These are phyloP conservation scores for Wallacemonas sp. DNA, from an alignment of 208 protist genomes.

Conservation along the genomic window DNA sequence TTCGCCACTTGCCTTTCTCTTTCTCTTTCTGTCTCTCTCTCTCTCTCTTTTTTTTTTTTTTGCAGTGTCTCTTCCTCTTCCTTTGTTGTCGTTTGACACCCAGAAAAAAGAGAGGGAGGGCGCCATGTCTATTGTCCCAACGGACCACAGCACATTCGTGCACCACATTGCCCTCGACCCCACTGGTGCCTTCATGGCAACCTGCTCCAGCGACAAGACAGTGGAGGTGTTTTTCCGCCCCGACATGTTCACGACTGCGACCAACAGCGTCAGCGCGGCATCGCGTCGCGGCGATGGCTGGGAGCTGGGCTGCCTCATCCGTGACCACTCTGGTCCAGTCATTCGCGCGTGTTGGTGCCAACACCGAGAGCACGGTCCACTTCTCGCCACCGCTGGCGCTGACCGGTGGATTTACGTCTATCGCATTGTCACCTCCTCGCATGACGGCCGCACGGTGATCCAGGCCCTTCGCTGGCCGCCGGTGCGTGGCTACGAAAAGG, in stretches of 20 bases:
- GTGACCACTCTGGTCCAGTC: constrained; percentile 78
- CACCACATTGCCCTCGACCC: constrained; percentile 84
- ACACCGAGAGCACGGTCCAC: constrained; percentile 77
- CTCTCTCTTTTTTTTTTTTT: constrained; percentile 21
- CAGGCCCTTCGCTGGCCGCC: constrained; percentile 58
- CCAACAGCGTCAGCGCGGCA: background rate
- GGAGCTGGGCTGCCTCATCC: constrained; percentile 64
- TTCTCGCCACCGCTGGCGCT: constrained; percentile 79
- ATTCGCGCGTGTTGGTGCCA: constrained; percentile 85
- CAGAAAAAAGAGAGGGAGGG: too few relatives aligned
- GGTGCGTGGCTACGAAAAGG: constrained; percentile 83
- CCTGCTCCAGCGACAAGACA: constrained; percentile 87
- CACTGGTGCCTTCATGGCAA: constrained; percentile 72
- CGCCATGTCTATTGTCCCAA: constrained; percentile 55
- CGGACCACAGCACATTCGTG: constrained; percentile 77
- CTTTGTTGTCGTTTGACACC: background rate
- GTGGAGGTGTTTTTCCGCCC: constrained; percentile 77
- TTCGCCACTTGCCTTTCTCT: background rate
- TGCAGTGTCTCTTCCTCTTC: constrained; percentile 10
- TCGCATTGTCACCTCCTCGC: constrained; percentile 64
- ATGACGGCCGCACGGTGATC: constrained; percentile 46
- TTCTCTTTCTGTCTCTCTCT: constrained; percentile 10
- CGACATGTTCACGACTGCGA: constrained; percentile 9
- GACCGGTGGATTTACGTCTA: constrained; percentile 89
- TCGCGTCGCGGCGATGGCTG: constrained; percentile 32